Evolutionary conservation across 257 asterid genomes (phyloP), one percentile per base, ranked within the genome.

Genomic region (Solanum ahanhuiri): DNA sequence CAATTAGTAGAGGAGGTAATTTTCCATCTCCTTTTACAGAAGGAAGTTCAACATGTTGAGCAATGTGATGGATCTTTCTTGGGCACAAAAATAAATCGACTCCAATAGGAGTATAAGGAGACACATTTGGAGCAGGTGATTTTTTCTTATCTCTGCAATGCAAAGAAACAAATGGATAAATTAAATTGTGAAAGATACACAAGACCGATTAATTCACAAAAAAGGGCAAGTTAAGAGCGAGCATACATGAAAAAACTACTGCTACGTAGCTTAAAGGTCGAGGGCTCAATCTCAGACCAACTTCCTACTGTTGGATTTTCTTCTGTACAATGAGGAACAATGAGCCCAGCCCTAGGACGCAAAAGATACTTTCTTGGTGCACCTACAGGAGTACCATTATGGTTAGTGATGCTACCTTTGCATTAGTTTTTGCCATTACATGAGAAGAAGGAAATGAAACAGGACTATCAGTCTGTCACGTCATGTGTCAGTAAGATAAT

Each of bases 71-170:
- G 83, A 97, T 91, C 95, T 95, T 97, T 87, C 90, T 92, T 33
- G 91, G 87, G 70, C 94, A 90, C 48, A 94, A 88, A 90, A 94
- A 97, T 86, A 97, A 82, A 89, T 97, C 99, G 35, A 94, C 98
- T n/a, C 99, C 99, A 57, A 97, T 90, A 22, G 99, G 98, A 77
- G 88, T 89, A 91, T 97, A 97, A 33, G 99, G 98, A 86, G 94
- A 84, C 70, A 22, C 85, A 84, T 92, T 90, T 20, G 96, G 95
- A 35, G 99, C 99, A 64, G 96, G 93, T 90, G 58, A 58, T 90
- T 97, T 95, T 96, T 95, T 97, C 95, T 94, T 97, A 85, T 97
- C 99, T 88, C 99, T 97, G 96, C 90, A 91, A 87, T 69, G 86
- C 39, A 67, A 88, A 82, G 70, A 75, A 39, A 66, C 75, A 58